Conservation (phyloP, 441 rosid genomes). For the Adansonia madagascariensis region DNA sequence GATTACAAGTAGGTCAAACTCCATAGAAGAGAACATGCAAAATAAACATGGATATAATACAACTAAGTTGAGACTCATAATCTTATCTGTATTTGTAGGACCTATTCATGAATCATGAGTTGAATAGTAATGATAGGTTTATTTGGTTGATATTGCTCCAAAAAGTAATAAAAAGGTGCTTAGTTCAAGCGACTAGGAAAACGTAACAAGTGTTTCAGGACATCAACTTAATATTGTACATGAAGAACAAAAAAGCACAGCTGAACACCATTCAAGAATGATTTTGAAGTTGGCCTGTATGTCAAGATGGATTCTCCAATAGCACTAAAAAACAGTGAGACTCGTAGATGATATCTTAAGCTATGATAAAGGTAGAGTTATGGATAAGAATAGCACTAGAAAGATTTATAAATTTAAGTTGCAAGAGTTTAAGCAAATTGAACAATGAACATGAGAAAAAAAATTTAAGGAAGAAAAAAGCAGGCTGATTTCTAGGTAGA, state of each 20-base stretch:
- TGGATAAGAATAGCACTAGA: not conserved
- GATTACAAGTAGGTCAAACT: slow-evolving; percentile 28
- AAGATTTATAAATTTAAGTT: not conserved
- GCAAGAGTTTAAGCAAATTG: not conserved
- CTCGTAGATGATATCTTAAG: not conserved
- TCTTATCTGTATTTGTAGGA: not conserved
- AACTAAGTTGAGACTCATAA: not conserved
- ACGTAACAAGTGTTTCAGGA: not conserved
- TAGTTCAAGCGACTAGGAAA: not conserved
- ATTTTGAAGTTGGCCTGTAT: not conserved
- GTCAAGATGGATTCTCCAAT: not conserved
- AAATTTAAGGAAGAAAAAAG: not conserved
- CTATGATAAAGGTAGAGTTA: not conserved
- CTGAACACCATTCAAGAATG: not conserved
- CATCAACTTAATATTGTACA: slow-evolving; percentile 9
- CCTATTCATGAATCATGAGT: not conserved
- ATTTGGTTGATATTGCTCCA: not conserved
- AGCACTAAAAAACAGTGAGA: not conserved
- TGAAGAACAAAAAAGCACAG: not conserved
- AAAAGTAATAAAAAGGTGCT: not conserved
- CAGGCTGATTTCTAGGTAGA: not conserved
- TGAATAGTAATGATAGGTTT: not conserved
- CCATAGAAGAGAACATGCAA: slow-evolving; percentile 6
- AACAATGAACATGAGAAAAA: not conserved
- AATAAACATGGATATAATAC: not conserved